Conservation (phyloP, 305 asterid genomes). For the Fraxinus platypoda region DNA sequence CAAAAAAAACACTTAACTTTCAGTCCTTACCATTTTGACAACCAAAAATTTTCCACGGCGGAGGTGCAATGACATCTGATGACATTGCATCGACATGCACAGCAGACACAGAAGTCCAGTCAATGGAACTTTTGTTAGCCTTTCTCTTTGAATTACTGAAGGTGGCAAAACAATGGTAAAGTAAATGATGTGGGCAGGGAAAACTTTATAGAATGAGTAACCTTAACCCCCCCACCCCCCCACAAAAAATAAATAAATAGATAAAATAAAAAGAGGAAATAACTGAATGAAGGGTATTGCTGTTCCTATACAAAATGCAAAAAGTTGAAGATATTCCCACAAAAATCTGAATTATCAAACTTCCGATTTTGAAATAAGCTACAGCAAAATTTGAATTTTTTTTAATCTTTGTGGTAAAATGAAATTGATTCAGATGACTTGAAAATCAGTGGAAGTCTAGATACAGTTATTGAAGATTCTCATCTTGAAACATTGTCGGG, state of each 20-base stretch:
- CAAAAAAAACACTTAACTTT: not conserved
- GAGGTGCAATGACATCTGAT: conserved; percentile 77
- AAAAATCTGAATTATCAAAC: not conserved
- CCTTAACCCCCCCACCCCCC: not conserved
- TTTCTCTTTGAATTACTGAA: conserved; percentile 62
- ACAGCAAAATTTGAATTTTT: not conserved
- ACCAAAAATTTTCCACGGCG: conserved; percentile 91
- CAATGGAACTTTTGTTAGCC: conserved; percentile 37
- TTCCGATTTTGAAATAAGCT: not conserved
- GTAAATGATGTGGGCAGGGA: not conserved
- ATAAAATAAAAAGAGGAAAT: not conserved
- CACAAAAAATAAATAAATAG: not conserved
- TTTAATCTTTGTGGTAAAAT: not conserved
- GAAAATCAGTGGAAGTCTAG: not conserved
- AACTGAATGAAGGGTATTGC: not conserved
- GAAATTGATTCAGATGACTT: not conserved
- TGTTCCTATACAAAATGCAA: not conserved
- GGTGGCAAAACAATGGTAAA: conserved; percentile 32
- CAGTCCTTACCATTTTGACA: conserved; percentile 62
- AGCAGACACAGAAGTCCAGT: conserved; percentile 44
- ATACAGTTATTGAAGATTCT: not conserved
- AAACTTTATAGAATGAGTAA: not conserved
- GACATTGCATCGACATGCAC: conserved; percentile 64
- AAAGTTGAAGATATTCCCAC: not conserved
- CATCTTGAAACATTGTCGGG: not conserved